Evolutionary conservation across 1,284 basidiomycete genomes (phyloP).

Genomic region (Sanghuangporus baumii): DNA sequence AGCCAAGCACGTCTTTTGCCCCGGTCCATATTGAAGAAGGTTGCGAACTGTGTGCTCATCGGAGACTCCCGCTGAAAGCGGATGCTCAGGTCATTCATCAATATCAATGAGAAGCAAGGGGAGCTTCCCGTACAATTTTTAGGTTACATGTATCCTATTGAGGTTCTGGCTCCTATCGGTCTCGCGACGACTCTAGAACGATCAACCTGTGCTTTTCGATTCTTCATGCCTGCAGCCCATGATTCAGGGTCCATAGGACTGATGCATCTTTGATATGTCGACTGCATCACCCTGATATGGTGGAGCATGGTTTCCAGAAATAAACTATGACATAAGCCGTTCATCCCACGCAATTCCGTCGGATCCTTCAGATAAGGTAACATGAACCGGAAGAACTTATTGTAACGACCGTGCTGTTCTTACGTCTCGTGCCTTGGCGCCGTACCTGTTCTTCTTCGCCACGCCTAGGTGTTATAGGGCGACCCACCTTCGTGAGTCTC

Average conservation of each 20-base stretch:
- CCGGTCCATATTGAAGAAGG: neutral
- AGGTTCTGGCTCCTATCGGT: neutral
- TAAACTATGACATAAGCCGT: neutral
- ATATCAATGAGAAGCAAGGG: neutral
- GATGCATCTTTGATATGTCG: neutral
- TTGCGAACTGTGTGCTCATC: neutral
- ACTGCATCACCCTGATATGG: neutral
- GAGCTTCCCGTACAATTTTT: neutral
- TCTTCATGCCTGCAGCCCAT: neutral
- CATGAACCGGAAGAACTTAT: neutral
- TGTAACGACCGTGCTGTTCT: neutral
- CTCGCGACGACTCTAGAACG: neutral
- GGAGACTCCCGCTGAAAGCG: neutral
- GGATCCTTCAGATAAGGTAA: neutral
- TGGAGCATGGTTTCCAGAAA: neutral
- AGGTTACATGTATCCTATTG: neutral
- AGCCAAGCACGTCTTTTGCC: neutral
- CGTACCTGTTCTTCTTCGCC: neutral
- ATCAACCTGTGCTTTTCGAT: neutral
- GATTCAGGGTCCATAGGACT: neutral
- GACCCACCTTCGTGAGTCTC: neutral
- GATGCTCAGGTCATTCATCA: slow-evolving; percentile 1
- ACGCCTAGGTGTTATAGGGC: neutral
- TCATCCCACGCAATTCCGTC: neutral
- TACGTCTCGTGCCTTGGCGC: neutral